Evolutionary conservation across 2,329 filamentous ascomycete genomes (phyloP).

Genomic region (Cercospora canescens): DNA sequence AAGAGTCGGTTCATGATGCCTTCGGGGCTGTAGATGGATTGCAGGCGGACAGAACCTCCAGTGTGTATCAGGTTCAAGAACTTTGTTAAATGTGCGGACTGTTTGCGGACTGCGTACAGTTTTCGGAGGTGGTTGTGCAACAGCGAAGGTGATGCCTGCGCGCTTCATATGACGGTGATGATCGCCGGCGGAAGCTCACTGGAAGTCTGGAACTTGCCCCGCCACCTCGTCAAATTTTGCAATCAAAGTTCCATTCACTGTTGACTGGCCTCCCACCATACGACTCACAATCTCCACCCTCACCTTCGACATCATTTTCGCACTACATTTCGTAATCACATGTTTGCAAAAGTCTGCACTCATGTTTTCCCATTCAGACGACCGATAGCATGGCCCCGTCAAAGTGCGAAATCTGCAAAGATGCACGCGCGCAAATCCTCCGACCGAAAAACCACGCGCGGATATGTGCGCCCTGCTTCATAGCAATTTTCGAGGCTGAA

Average conservation of each 20-base stretch:
- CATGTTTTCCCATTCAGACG: neutral
- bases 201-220: neutral
- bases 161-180: neutral
- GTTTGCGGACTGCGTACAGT: neutral
- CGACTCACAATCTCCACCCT: neutral
- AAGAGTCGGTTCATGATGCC: slow-evolving; percentile 92
- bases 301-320: neutral
- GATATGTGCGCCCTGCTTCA: slow-evolving; percentile 87
- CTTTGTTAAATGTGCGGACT: too few species aligned
- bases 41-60: neutral
- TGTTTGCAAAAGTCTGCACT: neutral
- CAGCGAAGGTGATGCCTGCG: neutral
- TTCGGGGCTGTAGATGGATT: neutral
- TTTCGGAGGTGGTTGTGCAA: neutral
- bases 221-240: neutral
- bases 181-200: neutral
- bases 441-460: slow-evolving; percentile 94
- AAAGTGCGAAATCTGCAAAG: slow-evolving; percentile 73
- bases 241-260: neutral
- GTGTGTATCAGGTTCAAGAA: neutral
- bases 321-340: neutral
- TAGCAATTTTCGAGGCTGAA: slow-evolving; percentile 84
- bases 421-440: slow-evolving; percentile 80
- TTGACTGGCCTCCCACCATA: neutral
- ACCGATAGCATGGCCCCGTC: slow-evolving; percentile 64